Base-by-base conservation (phyloP, 208 protist genomes). In the Trypanosomatidae sp. region DNA sequence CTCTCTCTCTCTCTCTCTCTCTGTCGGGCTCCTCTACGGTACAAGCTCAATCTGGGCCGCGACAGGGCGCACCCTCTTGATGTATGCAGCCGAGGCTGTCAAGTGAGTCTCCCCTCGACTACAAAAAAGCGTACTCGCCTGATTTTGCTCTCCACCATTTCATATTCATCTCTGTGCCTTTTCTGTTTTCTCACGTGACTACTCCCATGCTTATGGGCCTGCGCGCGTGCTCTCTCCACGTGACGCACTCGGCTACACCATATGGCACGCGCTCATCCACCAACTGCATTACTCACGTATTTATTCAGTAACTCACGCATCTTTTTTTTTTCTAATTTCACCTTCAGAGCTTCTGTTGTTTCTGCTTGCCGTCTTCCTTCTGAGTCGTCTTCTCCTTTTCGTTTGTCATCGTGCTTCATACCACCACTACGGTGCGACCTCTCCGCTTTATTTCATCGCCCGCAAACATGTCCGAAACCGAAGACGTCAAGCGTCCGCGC, bases 401-500 rank as follows among this genome's bases (percentile, higher is more conserved):
- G 25, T 66, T 8, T 30, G n/a, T 53, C n/a, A 10, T 44, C 39
- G 22, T 47, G 36, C 4, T 17, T 22, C 19, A 46, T 39, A 39
- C 39, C 22, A 12, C 43, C n/a, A 28, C 52, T 12, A 17, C 60
- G 43, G 1, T n/a, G 15, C 64, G 36, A 67, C 41, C 43, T 30
- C n/a, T 53, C 28, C 44, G 9, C 50, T 66, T 53, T 36, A n/a
- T 41, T 70, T 56, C 15, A 15, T 53, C 55, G 13, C 22, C 30
- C 7, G 33, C 15, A 72, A 76, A 39, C 43, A 81, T 77, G 69
- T 82, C 70, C 62, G 69, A 79, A 53, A 71, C 28, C 56, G 76
- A 86, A 73, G 73, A 82, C 46, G 33, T 67, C 72, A 76, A 82
- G 68, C 71, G 62, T 58, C 5, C 67, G 44, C 71, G 67, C 77